Evolutionary conservation across 345 rosid species (phyloP).

Genomic region (Geranium rotundifolium): DNA sequence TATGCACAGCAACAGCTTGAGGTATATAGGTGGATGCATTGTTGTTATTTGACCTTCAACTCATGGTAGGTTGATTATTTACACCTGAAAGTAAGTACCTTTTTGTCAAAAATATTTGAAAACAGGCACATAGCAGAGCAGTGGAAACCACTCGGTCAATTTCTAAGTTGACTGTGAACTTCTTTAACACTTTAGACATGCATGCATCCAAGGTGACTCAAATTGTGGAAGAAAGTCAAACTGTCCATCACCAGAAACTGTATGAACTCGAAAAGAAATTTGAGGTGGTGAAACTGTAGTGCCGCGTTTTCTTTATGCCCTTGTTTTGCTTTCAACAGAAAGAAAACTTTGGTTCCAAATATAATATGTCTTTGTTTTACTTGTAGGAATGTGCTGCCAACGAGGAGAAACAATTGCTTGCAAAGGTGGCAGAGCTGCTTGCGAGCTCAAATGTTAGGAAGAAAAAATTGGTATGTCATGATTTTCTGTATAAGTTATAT

Average conservation of each 20-base stretch:
- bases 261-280: conserved; percentile 81
- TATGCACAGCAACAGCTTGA: conserved; percentile 75
- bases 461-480: conserved; percentile 58
- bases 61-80: neutral
- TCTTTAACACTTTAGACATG: conserved; percentile 57
- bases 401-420: conserved; percentile 78
- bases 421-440: conserved; percentile 83
- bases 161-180: conserved; percentile 64
- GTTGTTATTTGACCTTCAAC: neutral
- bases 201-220: conserved; percentile 64
- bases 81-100: neutral
- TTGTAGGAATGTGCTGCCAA: conserved; percentile 74
- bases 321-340: no score
- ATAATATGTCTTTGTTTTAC: neutral
- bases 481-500: neutral
- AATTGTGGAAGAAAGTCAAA: conserved; percentile 75
- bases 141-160: conserved; percentile 76
- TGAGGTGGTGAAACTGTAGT: conserved; percentile 43
- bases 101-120: conserved; percentile 10
- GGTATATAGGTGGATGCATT: conserved; percentile 26
- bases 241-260: conserved; percentile 61
- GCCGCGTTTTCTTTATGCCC: no score
- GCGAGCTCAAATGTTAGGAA: conserved; percentile 77
- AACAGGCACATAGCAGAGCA: conserved; percentile 77
- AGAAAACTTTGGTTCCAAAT: neutral